Evolutionary conservation across 768 basidiomycete genomes (phyloP).

Genomic region (Melanogaster broomeanus): DNA sequence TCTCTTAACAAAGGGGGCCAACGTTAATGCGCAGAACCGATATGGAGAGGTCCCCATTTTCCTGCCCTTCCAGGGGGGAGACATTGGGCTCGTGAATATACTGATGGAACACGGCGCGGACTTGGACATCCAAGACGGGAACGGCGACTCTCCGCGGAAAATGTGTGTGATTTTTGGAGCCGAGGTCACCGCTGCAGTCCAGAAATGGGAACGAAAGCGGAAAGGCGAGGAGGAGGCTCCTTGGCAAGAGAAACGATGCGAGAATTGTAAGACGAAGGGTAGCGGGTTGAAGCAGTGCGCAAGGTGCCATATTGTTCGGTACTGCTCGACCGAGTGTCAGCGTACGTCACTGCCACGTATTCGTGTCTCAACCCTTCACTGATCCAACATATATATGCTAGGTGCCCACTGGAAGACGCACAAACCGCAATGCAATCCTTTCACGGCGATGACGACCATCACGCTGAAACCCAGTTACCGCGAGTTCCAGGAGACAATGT

Average conservation of each 20-base stretch:
- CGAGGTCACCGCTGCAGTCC: slow-evolving; percentile 43
- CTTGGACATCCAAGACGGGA: slow-evolving; percentile 40
- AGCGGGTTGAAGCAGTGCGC: slow-evolving; percentile 43
- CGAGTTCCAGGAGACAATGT: slow-evolving; percentile 12
- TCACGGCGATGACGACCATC: slow-evolving; percentile 43
- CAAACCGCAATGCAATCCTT: slow-evolving; percentile 48
- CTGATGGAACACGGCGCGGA: slow-evolving; percentile 53
- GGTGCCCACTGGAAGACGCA: slow-evolving; percentile 50
- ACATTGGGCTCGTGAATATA: slow-evolving; percentile 39
- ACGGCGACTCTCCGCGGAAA: slow-evolving; percentile 36
- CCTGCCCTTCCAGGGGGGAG: slow-evolving; percentile 35
- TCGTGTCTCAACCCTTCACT: neutral
- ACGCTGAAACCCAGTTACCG: slow-evolving; percentile 48
- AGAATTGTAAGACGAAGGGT: slow-evolving; percentile 32
- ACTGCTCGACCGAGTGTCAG: slow-evolving; percentile 59
- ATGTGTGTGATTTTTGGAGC: slow-evolving; percentile 41
- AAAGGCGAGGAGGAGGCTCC: slow-evolving; percentile 44
- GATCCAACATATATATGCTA: slow-evolving; percentile 17
- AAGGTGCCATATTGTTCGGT: slow-evolving; percentile 46
- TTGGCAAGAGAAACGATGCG: slow-evolving; percentile 46
- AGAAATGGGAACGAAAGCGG: slow-evolving; percentile 49
- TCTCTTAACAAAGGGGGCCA: slow-evolving; percentile 49
- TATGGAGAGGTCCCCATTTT: slow-evolving; percentile 48
- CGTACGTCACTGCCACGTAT: slow-evolving; percentile 33
- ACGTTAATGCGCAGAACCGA: slow-evolving; percentile 49